Percentiles rank a stretch among this genome's conserved stretches.
Evolutionary conservation across 257 asterid species (phyloP).

Genomic region (Solanum sejunctum): DNA sequence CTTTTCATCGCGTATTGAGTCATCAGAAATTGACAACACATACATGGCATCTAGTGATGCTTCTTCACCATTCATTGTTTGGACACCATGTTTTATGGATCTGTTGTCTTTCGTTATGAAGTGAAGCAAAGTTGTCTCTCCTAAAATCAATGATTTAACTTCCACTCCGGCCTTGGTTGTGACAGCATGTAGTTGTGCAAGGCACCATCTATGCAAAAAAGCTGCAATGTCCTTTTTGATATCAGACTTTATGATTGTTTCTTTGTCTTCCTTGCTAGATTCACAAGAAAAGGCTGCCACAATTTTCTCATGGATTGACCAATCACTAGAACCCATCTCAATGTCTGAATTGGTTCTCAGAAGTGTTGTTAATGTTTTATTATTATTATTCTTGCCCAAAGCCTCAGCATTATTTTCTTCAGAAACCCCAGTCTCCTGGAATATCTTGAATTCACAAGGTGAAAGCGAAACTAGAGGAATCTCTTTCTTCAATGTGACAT

Average conservation of each 20-base stretch:
- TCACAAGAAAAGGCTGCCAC: slow-evolving; percentile 36
- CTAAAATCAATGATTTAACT: slow-evolving; percentile 51
- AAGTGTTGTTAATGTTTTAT: slow-evolving; percentile 19
- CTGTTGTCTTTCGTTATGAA: slow-evolving; percentile 31
- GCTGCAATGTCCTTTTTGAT: slow-evolving; percentile 33
- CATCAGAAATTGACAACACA: slow-evolving; percentile 51
- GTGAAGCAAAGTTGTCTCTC: slow-evolving; percentile 66
- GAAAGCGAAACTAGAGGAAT: slow-evolving; percentile 51
- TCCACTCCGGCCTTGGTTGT: slow-evolving; percentile 33
- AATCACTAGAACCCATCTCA: slow-evolving; percentile 49
- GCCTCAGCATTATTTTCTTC: slow-evolving; percentile 30
- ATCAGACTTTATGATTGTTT: slow-evolving; percentile 19
- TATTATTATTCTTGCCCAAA: slow-evolving; percentile 22
- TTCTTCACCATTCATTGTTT: slow-evolving; percentile 42
- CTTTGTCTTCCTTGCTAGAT: slow-evolving; percentile 25
- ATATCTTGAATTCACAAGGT: slow-evolving; percentile 59
- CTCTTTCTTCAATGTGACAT: slow-evolving; percentile 28
- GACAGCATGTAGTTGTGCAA: slow-evolving; percentile 51
- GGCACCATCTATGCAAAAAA: slow-evolving; percentile 60
- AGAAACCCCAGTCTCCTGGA: slow-evolving; percentile 26
- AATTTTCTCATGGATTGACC: slow-evolving; percentile 65
- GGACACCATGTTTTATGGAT: slow-evolving; percentile 29
- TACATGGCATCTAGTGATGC: slow-evolving; percentile 50
- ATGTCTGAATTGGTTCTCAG: slow-evolving; percentile 24
- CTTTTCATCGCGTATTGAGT: slow-evolving; percentile 25